Base-by-base conservation (phyloP, 345 rosid genomes). In the Aurinia saxatilis region DNA sequence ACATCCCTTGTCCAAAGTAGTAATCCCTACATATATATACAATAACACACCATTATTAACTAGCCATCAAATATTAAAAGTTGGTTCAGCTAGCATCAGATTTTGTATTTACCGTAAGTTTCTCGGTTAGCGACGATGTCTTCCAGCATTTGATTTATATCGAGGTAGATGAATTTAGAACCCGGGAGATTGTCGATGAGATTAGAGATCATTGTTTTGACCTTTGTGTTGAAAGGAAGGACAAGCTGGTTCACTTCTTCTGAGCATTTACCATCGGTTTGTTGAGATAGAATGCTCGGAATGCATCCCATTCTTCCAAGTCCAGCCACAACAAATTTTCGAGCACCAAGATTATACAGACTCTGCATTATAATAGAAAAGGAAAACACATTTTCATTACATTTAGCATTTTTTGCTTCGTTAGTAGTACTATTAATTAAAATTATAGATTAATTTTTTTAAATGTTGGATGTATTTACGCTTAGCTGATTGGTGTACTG, bases 301-400 rank as follows among this genome's bases (percentile, higher is more conserved):
- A 93, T 93, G 51, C 99, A 93, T 15, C 99, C 99, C 99, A 93
- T 90, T 51, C 79, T 60, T 53, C 97, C 96, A 16, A 93, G 55
- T 29, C 97, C 99, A 2, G 90, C 82, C 16, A 93, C 30, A 5
- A 90, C 81, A 66, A 90, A 87, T 71, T 87, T 93, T 38, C 95
- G 57, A 18, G 84, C 97, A 51, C 97, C 99, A 0, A 87, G 87
- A 72, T 87, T 87, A 83, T 90, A 87, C 0, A 93, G 75, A 19
- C 65, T 70, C 85, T 86, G 76, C 68, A 46, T 29, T 8, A 27
- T 10, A 10, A n/a, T n/a, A n/a, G n/a, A 16, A 35, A 31, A 30
- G 10, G 10, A 4, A 49, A 6, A 18, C n/a, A n/a, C n/a, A n/a
- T n/a, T n/a, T n/a, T n/a, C 0, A 5, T 55, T 35, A 38, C 29